A percentile compares a stretch with the other conserved stretches of the same genome.
Evolutionary conservation across 176 grass and related monocot species (phyloP).

Genomic region (Triticum dicoccoides): DNA sequence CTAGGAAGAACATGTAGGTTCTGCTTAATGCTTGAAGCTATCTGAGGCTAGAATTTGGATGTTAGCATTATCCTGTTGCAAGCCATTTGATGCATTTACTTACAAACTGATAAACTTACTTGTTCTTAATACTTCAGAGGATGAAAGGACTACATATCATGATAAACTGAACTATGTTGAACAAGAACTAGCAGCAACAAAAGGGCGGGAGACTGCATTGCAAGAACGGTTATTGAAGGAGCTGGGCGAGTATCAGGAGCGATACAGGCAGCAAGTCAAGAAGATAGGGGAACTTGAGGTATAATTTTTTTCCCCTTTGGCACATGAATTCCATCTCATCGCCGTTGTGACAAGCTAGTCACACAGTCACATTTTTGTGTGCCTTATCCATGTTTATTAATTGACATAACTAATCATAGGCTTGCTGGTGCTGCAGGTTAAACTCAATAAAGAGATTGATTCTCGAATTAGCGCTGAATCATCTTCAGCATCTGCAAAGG

Average conservation of each 20-base stretch:
- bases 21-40: slow-evolving; percentile 11
- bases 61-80: slow-evolving; percentile 12
- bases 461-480: slow-evolving; percentile 61
- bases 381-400: slow-evolving; percentile 2
- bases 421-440: slow-evolving; percentile 43
- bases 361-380: background rate
- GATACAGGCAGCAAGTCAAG: slow-evolving; percentile 64
- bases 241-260: slow-evolving; percentile 55
- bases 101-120: background rate
- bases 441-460: slow-evolving; percentile 73
- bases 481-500: slow-evolving; percentile 59
- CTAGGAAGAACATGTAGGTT: background rate
- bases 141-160: slow-evolving; percentile 67
- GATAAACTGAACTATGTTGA: slow-evolving; percentile 63
- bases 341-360: background rate
- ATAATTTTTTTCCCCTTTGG: background rate
- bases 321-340: background rate
- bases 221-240: slow-evolving; percentile 80
- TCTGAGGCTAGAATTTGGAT: background rate
- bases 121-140: slow-evolving; percentile 47
- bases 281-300: slow-evolving; percentile 81
- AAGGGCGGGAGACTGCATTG: slow-evolving; percentile 73
- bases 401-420: background rate
- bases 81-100: slow-evolving; percentile 7
- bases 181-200: slow-evolving; percentile 87